Evolutionary conservation across 192 early-diverging fungal species (phyloP).

Genomic region (Backusella macrospora): DNA sequence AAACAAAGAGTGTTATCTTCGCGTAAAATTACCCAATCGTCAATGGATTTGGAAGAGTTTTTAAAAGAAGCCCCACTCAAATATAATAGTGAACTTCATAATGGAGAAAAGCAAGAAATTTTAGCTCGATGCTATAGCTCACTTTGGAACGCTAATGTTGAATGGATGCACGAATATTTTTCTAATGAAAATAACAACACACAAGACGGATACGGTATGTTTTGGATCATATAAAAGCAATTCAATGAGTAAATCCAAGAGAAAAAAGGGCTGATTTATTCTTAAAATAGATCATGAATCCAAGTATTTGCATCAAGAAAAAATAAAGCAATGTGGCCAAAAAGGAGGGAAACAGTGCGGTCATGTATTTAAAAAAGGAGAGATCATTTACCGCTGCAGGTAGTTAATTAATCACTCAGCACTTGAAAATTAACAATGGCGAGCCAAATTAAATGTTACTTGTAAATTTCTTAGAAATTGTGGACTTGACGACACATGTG

Average conservation of each 20-base stretch:
- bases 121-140: constrained; percentile 34
- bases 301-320: constrained; percentile 70
- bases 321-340: constrained; percentile 89
- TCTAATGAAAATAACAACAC: constrained; percentile 19
- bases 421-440: not conserved
- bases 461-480: constrained; percentile 70
- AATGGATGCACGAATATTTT: constrained; percentile 35
- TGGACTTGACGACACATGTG: constrained; percentile 95
- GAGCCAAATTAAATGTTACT: not conserved
- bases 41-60: constrained; percentile 17
- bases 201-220: constrained; percentile 23
- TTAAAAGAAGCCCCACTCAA: constrained; percentile 33
- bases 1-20: not conserved
- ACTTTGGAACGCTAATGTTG: constrained; percentile 34
- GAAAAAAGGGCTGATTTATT: not conserved
- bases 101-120: constrained; percentile 18
- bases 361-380: constrained; percentile 91
- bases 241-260: not conserved
- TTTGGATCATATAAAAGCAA: not conserved
- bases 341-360: constrained; percentile 87
- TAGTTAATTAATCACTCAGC: constrained; percentile 29
- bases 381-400: constrained; percentile 92
- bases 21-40: not conserved
- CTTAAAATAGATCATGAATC: constrained; percentile 20
- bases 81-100: constrained; percentile 18